These are phyloP conservation scores for Venturia effusa DNA, from an alignment of 2,329 filamentous ascomycete species.

Conservation along the genomic window DNA sequence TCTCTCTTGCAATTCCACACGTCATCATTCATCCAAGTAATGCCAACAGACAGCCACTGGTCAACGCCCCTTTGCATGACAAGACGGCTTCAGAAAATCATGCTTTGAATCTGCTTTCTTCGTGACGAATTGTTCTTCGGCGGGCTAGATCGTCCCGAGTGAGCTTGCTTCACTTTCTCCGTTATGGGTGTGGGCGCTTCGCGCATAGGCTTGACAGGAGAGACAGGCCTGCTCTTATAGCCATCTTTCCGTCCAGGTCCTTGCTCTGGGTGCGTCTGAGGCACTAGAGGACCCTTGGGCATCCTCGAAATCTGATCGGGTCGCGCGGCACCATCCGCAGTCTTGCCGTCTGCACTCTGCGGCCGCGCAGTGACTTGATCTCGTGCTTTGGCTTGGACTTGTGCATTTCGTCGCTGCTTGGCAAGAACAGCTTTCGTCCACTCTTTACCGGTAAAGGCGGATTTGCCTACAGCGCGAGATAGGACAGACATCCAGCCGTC, in stretches of 20 bases:
- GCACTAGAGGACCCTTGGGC: not conserved
- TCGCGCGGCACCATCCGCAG: not conserved
- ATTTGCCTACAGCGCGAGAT: not conserved
- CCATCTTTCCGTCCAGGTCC: not conserved
- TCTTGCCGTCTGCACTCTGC: constrained; percentile 7
- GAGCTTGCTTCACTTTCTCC: not conserved
- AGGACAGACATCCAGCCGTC: constrained; percentile 91
- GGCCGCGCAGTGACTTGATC: constrained; percentile 7
- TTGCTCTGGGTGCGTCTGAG: not conserved
- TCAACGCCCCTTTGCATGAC: not conserved
- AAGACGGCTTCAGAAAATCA: constrained; percentile 9
- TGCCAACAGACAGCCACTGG: not conserved
- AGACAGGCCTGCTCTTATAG: not conserved
- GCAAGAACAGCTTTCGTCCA: constrained; percentile 10
- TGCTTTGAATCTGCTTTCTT: constrained; percentile 11
- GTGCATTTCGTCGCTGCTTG: constrained; percentile 6
- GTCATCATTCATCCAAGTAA: not conserved
- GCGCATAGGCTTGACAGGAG: constrained; percentile 7
- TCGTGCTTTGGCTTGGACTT: constrained; percentile 1
- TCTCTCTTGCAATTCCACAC: not conserved
- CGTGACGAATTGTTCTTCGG: constrained; percentile 1
- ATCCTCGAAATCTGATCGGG: not conserved
- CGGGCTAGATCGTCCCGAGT: not conserved
- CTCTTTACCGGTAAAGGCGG: not conserved
- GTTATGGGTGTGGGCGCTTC: not conserved